phyloP scores from a whole-genome alignment of 2,329 filamentous ascomycete genomes.

The Tympanopsis confertula region DNA sequence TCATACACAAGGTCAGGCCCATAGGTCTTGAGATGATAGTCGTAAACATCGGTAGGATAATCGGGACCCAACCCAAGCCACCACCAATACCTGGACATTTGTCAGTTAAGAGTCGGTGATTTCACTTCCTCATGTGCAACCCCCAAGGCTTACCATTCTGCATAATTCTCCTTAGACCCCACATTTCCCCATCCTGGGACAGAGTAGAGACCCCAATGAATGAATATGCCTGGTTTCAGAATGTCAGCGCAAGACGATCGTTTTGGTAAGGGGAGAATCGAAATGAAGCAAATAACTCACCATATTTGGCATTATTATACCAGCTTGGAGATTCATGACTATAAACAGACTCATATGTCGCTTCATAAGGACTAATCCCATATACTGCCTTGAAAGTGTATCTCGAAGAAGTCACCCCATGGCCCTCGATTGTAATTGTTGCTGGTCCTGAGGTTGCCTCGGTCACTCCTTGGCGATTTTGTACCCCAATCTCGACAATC shows the following conservation, averaged over 20 bases:
- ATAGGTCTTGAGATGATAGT: slow-evolving; percentile 36
- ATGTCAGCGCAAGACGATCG: no score
- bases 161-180: slow-evolving; percentile 24
- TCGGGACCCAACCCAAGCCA: neutral
- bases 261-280: no score
- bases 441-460: slow-evolving; percentile 15
- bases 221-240: slow-evolving; percentile 53
- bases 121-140: no score
- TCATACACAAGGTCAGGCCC: slow-evolving; percentile 40
- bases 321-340: slow-evolving; percentile 34
- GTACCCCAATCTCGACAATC: slow-evolving; percentile 21
- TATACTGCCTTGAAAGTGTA: slow-evolving; percentile 21
- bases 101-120: no score
- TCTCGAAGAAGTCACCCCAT: slow-evolving; percentile 8
- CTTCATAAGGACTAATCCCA: slow-evolving; percentile 17
- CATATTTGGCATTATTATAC: slow-evolving; percentile 42
- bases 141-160: slow-evolving; percentile 29
- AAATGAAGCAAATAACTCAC: no score
- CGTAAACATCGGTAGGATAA: slow-evolving; percentile 25
- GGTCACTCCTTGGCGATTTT: slow-evolving; percentile 13
- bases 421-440: slow-evolving; percentile 13
- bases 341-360: slow-evolving; percentile 23
- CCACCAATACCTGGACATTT: neutral
- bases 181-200: slow-evolving; percentile 43
- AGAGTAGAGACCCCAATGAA: slow-evolving; percentile 45